Base-by-base conservation (phyloP, 257 asterid species). In the Primulina eburnea region DNA sequence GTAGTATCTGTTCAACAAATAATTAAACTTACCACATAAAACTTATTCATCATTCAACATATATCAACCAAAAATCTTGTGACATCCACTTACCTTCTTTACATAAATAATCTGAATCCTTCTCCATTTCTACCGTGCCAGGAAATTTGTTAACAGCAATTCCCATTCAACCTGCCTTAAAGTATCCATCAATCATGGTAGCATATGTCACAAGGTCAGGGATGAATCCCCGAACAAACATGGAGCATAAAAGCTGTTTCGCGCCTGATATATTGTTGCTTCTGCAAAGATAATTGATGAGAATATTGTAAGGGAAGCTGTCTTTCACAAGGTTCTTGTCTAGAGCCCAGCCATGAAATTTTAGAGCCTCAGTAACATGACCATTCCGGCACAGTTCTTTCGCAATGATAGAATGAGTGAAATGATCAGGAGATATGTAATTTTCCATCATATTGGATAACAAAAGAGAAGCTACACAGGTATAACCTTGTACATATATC, bases 151-250 rank as follows among this genome's bases (percentile, higher is more conserved):
- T 47, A 20, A 85, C 40, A 17, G 95, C 95, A 35, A 37, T 76
- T 67, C 65, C 79, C 21, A 68, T 52, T 62, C 80, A 52, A 5
- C 89, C 79, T 21, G 59, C 75, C 67, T 87, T 89, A 81, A 86
- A 86, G 55, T 73, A 82, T n/a, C 89, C 85, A 59, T 86, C 81
- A 33, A 92, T 86, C 77, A 92, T 59, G 53, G 96, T 80, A 61
- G 90, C 94, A 62, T 87, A 89, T 0, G 92, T 89, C 70, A 85
- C 86, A 52, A 67, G 7, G 63, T 89, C 89, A 2, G 96, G 96
- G 53, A 83, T 72, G 37, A 89, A 65, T n/a, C 98, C 96, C 18
- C 81, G 86, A 75, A 89, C 78, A 79, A 83, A 82, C 97, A 92
- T 92, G 76, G 77, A 82, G 75, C 94, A 78, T 4, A 89, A 62